phyloP scores from a whole-genome alignment of 2,329 filamentous ascomycete genomes.

The Beauveria australis region DNA sequence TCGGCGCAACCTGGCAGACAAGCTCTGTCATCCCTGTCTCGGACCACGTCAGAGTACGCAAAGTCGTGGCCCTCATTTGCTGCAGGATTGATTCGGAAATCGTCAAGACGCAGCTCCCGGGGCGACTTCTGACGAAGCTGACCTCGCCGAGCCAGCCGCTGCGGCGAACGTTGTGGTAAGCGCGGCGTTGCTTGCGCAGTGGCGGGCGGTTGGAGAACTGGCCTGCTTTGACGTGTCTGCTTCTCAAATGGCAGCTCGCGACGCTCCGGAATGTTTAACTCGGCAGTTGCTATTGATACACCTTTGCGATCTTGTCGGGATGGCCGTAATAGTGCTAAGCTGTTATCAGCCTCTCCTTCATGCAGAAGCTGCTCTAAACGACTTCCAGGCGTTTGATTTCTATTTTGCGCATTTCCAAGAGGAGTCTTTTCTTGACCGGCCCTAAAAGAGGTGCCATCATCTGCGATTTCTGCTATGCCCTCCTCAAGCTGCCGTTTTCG shows the following conservation, averaged over 20 bases:
- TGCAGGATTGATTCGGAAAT: constrained; percentile 76
- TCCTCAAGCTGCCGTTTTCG: constrained; percentile 21
- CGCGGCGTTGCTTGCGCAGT: constrained; percentile 1
- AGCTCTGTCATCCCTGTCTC: constrained; percentile 59
- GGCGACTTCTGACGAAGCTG: constrained; percentile 49
- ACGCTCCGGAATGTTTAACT: constrained; percentile 29
- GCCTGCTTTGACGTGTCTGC: constrained; percentile 5
- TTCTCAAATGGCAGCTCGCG: constrained; percentile 34
- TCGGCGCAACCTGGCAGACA: constrained; percentile 68
- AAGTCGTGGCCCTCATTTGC: constrained; percentile 63
- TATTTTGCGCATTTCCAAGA: constrained; percentile 3
- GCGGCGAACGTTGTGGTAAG: constrained; percentile 12
- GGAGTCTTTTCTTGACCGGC: constrained; percentile 2
- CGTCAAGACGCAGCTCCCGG: constrained; percentile 50
- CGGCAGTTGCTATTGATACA: constrained; percentile 14
- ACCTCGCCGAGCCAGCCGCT: constrained; percentile 16
- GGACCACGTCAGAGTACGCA: constrained; percentile 68
- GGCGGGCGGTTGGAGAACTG: not conserved
- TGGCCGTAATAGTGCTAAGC: constrained; percentile 19
- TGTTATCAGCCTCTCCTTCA: constrained; percentile 17
- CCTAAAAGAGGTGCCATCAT: constrained; percentile 35
- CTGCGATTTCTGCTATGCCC: constrained; percentile 37
- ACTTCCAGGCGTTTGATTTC: constrained; percentile 15
- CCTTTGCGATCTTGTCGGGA: constrained; percentile 17
- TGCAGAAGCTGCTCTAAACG: constrained; percentile 28